Conservation (phyloP, 108 stramenopile genomes). For the Hondaea fermentalgiana region DNA sequence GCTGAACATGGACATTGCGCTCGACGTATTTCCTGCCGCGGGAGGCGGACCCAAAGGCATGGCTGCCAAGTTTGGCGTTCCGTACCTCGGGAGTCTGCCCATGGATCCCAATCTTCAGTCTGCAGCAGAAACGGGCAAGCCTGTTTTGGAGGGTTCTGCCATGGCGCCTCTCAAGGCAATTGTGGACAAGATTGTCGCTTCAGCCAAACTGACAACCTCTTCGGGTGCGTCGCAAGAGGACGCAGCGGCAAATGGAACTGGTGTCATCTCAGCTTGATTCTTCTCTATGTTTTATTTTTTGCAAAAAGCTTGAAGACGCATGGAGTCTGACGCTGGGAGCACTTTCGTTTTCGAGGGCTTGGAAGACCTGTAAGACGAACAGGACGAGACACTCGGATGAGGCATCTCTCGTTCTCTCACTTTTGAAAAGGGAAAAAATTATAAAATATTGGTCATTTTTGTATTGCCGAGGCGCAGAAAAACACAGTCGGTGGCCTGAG, state of each 20-base stretch:
- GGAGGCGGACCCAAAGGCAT: slow-evolving; percentile 72
- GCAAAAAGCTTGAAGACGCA: too few relatives aligned
- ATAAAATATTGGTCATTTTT: too few relatives aligned
- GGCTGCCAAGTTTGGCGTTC: slow-evolving; percentile 73
- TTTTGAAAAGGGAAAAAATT: too few relatives aligned
- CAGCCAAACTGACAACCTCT: background rate
- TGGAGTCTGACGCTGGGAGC: too few relatives aligned
- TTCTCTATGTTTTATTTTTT: background rate
- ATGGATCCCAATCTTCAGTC: slow-evolving; percentile 83
- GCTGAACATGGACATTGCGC: slow-evolving; percentile 39
- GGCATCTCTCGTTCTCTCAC: too few relatives aligned
- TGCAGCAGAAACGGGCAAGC: slow-evolving; percentile 77
- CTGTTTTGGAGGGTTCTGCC: background rate
- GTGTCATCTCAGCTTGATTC: background rate
- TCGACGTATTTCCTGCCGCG: slow-evolving; percentile 65
- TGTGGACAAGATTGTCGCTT: background rate
- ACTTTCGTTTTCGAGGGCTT: too few relatives aligned
- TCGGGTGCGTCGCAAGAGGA: background rate
- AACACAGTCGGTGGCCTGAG: too few relatives aligned
- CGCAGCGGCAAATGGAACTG: background rate
- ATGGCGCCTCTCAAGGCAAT: background rate
- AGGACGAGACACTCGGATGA: too few relatives aligned
- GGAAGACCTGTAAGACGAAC: too few relatives aligned
- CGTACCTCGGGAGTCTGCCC: slow-evolving; percentile 79
- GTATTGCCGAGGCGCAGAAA: too few relatives aligned